Base-by-base conservation (phyloP, 2,329 filamentous ascomycete genomes). In the Helotiales sp. region DNA sequence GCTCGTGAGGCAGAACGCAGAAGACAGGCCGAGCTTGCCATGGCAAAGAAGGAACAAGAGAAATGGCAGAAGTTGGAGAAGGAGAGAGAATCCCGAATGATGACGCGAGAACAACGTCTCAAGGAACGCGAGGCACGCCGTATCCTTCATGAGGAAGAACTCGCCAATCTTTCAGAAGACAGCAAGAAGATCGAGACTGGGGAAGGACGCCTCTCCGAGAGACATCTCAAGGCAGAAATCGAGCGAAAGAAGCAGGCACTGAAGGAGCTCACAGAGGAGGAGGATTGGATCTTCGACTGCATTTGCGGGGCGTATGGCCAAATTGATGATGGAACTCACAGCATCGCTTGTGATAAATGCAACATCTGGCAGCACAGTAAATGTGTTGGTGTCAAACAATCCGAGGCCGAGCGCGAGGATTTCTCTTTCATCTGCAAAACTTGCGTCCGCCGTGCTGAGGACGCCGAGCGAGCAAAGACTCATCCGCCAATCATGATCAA, bases 291-390 rank as follows among this genome's bases (percentile, higher is more conserved):
- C 36, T 99, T 99, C 67, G 95, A 99, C 71, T 99, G 95, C 71
- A 82, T 90, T 25, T 99, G 95, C 72, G 93, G 93, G 25, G 82
- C 92, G 22, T 87, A 96, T 72, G 95, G 95, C 22, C 88, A 96
- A 66, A 90, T 97, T 58, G 95, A 99, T 67, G 95, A 98, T 71
- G 95, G 95, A 33, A 88, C 91, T 7, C 93, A 96, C 71, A 96
- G 92, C 71, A 87, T 99, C 63, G 90, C 93, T 27, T 99, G 95
- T 74, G 95, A 99, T 70, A 87, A 81, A 65, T 99, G 95, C 78
- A 96, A 88, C 70, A 88, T 96, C 48, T 99, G 95, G 95, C 93
- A 98, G 72, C 95, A 99, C 71, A 96, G 92, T 78, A 91, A 89
- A 67, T 99, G 95, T 70, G 83, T 96, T 59, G 88, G 87, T 38